Evolutionary conservation across 768 basidiomycete species (phyloP).

Genomic region (Pseudohyphozyma bogoriensis): DNA sequence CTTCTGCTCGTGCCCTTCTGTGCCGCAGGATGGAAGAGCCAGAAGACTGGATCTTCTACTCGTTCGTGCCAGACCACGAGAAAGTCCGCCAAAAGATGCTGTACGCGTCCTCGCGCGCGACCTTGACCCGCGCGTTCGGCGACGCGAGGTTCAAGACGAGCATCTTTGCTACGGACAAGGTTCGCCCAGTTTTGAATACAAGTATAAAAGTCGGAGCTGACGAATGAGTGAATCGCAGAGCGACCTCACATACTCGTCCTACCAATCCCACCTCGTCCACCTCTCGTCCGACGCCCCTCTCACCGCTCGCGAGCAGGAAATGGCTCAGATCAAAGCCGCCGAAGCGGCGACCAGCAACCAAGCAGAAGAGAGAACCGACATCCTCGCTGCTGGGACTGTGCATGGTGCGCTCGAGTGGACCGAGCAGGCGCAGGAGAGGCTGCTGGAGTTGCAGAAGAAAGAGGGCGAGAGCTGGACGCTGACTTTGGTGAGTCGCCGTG

Average conservation of each 20-base stretch:
- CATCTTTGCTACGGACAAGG: slow-evolving; percentile 67
- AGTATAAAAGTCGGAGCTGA: too few species aligned
- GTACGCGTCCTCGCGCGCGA: slow-evolving; percentile 66
- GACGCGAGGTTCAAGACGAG: slow-evolving; percentile 59
- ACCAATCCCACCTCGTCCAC: slow-evolving; percentile 62
- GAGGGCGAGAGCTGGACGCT: slow-evolving; percentile 49
- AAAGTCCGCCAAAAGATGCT: slow-evolving; percentile 83
- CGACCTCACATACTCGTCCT: slow-evolving; percentile 46
- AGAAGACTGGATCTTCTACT: slow-evolving; percentile 57
- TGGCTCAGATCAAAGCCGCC: slow-evolving; percentile 63
- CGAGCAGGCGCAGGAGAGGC: slow-evolving; percentile 57
- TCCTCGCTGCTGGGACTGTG: slow-evolving; percentile 9
- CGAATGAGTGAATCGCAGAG: slow-evolving; percentile 28
- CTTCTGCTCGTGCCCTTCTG: not conserved
- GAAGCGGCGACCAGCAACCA: slow-evolving; percentile 44
- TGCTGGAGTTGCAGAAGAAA: slow-evolving; percentile 46
- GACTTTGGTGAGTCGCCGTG: slow-evolving; percentile 50
- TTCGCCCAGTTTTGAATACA: too few species aligned
- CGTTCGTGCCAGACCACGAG: slow-evolving; percentile 72
- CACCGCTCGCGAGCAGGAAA: slow-evolving; percentile 68
- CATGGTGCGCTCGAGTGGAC: slow-evolving; percentile 65
- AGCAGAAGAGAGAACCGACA: not conserved
- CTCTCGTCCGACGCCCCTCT: slow-evolving; percentile 68
- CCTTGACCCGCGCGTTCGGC: slow-evolving; percentile 62
- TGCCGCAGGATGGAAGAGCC: too few species aligned